Conservation (phyloP, 495 filamentous ascomycete genomes). For the Chaetomium fimeti region DNA sequence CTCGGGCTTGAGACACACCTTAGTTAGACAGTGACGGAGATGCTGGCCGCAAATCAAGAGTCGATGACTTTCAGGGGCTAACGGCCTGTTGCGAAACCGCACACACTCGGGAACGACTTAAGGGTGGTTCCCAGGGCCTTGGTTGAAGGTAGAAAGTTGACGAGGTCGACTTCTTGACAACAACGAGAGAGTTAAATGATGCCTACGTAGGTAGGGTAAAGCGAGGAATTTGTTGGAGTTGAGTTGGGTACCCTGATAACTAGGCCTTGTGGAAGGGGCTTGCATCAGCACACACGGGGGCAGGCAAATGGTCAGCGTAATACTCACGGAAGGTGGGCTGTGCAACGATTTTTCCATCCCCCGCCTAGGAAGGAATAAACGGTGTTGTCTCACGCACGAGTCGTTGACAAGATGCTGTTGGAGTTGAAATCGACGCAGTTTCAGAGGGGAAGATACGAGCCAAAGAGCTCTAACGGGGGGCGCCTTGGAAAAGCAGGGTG, state of each 20-base stretch:
- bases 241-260: constrained; percentile 22
- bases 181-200: background rate
- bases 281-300: constrained; percentile 10
- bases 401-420: background rate
- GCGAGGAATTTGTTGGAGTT: background rate
- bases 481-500: background rate
- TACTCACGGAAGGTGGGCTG: background rate
- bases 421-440: background rate
- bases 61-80: background rate
- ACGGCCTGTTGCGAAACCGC: background rate
- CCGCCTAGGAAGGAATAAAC: background rate
- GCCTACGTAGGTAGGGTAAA: background rate
- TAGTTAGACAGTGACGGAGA: background rate
- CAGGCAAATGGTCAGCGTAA: background rate
- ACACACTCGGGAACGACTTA: background rate
- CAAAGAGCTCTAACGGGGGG: background rate
- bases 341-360: background rate
- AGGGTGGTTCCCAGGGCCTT: background rate
- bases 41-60: background rate
- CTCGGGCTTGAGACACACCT: background rate
- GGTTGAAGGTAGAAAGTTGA: background rate
- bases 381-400: background rate
- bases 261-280: background rate
- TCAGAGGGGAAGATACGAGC: background rate
- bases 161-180: background rate